A percentile compares a stretch with the other conserved stretches of the same genome.
Conservation (phyloP, 345 rosid genomes). For the Pistacia atlantica region DNA sequence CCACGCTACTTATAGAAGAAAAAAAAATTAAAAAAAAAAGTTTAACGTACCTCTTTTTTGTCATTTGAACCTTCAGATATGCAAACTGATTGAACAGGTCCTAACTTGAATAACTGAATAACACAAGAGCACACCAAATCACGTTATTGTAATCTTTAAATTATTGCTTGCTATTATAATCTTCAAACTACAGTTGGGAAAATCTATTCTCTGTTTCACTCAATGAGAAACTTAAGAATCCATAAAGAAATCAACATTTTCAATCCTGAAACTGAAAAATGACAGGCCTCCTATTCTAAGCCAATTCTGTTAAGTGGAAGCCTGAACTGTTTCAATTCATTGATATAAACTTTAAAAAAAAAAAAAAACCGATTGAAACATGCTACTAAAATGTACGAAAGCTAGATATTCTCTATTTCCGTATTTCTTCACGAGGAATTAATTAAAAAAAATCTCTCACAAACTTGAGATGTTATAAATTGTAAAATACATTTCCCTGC, state of each 20-base stretch:
- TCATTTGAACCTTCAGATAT: constrained; percentile 46
- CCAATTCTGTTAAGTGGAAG: neutral
- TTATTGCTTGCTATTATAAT: neutral
- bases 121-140: constrained; percentile 15
- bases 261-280: neutral
- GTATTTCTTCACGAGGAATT: neutral
- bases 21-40: neutral
- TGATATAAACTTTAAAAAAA: neutral
- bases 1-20: neutral
- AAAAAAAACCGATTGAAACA: neutral
- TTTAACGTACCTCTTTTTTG: constrained; percentile 56
- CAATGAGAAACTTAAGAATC: neutral
- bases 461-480: neutral
- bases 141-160: neutral
- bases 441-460: neutral
- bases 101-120: constrained; percentile 78
- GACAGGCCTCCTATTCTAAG: neutral
- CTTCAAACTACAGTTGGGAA: neutral
- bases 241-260: neutral
- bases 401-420: neutral
- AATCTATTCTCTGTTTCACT: neutral
- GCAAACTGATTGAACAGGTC: constrained; percentile 71
- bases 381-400: neutral
- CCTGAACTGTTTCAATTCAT: neutral
- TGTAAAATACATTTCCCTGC: neutral